Conservation (phyloP, 1,284 basidiomycete species). For the Polyporus tsugae region DNA sequence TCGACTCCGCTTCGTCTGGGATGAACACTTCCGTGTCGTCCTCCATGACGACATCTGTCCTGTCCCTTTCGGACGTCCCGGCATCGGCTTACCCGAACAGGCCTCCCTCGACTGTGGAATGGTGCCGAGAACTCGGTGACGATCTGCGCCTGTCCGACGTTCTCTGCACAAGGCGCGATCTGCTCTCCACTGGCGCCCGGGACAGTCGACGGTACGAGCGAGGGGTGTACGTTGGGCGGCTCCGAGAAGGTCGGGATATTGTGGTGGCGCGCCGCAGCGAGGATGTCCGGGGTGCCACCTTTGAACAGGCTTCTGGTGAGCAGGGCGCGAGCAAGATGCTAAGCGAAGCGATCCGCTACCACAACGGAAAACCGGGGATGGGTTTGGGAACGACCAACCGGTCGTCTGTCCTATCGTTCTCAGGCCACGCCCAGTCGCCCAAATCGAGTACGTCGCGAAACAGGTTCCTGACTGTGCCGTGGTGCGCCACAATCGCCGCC, state of each 20-base stretch:
- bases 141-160: constrained; percentile 79
- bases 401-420: too few species aligned
- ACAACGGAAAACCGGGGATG: too few species aligned
- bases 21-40: constrained; percentile 46
- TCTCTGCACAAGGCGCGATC: constrained; percentile 75
- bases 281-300: constrained; percentile 93
- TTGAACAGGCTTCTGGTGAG: constrained; percentile 79
- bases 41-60: constrained; percentile 31
- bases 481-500: too few species aligned
- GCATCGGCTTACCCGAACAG: constrained; percentile 80
- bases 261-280: constrained; percentile 85
- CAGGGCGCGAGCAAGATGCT: constrained; percentile 90
- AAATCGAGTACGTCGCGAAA: too few species aligned
- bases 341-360: too few species aligned
- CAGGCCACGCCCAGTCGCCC: too few species aligned
- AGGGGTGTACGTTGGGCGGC: constrained; percentile 83
- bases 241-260: constrained; percentile 91
- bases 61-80: constrained; percentile 60
- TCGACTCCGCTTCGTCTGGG: constrained; percentile 36
- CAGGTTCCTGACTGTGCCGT: too few species aligned
- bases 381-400: too few species aligned
- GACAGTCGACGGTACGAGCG: constrained; percentile 67
- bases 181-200: constrained; percentile 33
- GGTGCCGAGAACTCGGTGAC: constrained; percentile 70
- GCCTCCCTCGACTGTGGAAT: constrained; percentile 78